These are phyloP conservation scores for Mycena filopes DNA, from an alignment of 768 basidiomycete genomes.

Conservation along the genomic window DNA sequence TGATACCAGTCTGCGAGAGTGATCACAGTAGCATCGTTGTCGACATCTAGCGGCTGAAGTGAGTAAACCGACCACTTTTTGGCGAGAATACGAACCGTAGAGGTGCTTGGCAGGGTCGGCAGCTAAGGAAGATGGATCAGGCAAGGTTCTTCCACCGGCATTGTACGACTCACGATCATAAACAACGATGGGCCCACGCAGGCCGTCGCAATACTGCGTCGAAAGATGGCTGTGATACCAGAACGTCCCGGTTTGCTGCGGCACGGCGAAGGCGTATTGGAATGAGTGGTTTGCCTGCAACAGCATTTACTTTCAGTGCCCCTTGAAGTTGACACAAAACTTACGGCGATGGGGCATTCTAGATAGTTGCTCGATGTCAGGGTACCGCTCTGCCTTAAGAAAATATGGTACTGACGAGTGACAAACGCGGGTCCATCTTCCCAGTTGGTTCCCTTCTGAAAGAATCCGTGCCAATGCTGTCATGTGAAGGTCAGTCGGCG, in stretches of 20 bases:
- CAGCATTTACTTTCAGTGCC: too few relatives aligned
- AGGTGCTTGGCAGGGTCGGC: too few relatives aligned
- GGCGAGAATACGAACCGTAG: too few relatives aligned
- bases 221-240: slow-evolving; percentile 18
- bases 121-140: background rate
- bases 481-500: background rate
- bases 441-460: slow-evolving; percentile 35
- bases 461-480: slow-evolving; percentile 40
- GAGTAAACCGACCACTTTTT: background rate
- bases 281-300: background rate
- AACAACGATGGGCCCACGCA: slow-evolving; percentile 1
- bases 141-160: background rate
- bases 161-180: background rate
- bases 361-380: too few relatives aligned
- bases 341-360: too few relatives aligned
- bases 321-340: too few relatives aligned
- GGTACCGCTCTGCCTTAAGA: too few relatives aligned
- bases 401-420: too few relatives aligned
- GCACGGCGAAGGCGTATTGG: too few relatives aligned
- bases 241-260: background rate
- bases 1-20: slow-evolving; percentile 48
- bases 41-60: slow-evolving; percentile 34
- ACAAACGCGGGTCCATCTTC: slow-evolving; percentile 43
- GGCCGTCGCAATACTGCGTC: slow-evolving; percentile 18
- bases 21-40: slow-evolving; percentile 44